A percentile compares a stretch with the other conserved stretches of the same genome.
Evolutionary conservation across 345 rosid species (phyloP).

Genomic region (Eucalyptus cloeziana): DNA sequence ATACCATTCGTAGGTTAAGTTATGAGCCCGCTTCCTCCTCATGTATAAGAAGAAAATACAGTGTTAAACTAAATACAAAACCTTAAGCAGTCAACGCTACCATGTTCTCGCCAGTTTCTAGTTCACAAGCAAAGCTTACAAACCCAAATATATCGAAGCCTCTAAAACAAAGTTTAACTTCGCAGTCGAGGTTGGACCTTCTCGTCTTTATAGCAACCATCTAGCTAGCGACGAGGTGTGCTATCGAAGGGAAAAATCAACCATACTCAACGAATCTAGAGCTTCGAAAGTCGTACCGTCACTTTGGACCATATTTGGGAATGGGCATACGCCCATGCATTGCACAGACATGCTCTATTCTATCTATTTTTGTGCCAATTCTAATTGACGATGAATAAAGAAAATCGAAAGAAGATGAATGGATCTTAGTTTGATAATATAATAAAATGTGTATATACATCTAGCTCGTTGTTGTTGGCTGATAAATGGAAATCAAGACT

Average conservation of each 20-base stretch:
- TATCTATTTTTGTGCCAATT: background rate
- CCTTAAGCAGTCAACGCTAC: background rate
- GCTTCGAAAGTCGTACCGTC: background rate
- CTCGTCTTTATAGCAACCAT: background rate
- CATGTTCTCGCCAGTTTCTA: background rate
- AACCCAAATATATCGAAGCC: background rate
- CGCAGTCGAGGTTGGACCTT: background rate
- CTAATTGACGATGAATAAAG: background rate
- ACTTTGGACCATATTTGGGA: background rate
- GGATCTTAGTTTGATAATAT: background rate
- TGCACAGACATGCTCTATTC: background rate
- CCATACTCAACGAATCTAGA: background rate
- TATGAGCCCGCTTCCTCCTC: background rate
- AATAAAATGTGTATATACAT: background rate
- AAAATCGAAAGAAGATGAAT: background rate
- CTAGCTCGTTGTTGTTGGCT: background rate
- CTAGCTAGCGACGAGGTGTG: background rate
- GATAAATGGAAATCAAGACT: background rate
- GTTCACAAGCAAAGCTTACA: background rate
- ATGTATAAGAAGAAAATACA: background rate
- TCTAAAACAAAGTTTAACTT: background rate
- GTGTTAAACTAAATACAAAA: background rate
- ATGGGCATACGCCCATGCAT: background rate
- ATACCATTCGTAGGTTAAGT: background rate
- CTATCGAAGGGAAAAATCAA: background rate